Conservation (phyloP, 148 eudicot species). For the Euryodendron excelsum region DNA sequence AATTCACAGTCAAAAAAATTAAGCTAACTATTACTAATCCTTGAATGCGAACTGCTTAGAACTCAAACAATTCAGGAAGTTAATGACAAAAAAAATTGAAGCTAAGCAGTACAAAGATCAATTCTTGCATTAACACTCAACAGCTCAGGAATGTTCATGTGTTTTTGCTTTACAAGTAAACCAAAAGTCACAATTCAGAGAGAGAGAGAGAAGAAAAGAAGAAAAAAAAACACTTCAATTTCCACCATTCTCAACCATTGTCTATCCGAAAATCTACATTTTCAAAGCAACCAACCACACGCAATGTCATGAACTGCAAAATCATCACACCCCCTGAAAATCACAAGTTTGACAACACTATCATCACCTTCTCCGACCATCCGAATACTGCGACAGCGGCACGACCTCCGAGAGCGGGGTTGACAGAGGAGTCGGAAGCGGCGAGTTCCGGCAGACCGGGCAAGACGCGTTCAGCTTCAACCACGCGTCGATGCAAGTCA, state of each 20-base stretch:
- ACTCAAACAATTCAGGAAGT: not conserved
- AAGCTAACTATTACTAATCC: too few relatives aligned
- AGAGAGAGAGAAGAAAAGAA: not conserved
- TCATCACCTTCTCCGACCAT: constrained; percentile 60
- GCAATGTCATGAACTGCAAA: not conserved
- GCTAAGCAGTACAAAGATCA: not conserved
- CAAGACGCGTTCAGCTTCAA: constrained; percentile 75
- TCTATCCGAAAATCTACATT: not conserved
- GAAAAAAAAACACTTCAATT: not conserved
- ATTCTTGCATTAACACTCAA: too few relatives aligned
- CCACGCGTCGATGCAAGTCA: constrained; percentile 82
- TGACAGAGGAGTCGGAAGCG: constrained; percentile 84
- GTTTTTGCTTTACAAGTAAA: not conserved
- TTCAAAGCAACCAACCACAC: not conserved
- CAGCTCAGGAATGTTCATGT: too few relatives aligned
- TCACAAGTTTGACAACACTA: not conserved
- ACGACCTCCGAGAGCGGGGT: constrained; percentile 88
- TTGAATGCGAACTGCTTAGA: too few relatives aligned
- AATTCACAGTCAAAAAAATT: not conserved
- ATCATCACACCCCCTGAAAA: not conserved
- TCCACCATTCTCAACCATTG: not conserved
- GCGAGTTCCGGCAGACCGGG: constrained; percentile 85
- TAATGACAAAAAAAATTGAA: too few relatives aligned
- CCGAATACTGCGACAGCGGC: constrained; percentile 74
- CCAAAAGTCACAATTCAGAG: not conserved